phyloP scores from a whole-genome alignment of 305 asterid genomes.

The Solanum aculeatissimum region DNA sequence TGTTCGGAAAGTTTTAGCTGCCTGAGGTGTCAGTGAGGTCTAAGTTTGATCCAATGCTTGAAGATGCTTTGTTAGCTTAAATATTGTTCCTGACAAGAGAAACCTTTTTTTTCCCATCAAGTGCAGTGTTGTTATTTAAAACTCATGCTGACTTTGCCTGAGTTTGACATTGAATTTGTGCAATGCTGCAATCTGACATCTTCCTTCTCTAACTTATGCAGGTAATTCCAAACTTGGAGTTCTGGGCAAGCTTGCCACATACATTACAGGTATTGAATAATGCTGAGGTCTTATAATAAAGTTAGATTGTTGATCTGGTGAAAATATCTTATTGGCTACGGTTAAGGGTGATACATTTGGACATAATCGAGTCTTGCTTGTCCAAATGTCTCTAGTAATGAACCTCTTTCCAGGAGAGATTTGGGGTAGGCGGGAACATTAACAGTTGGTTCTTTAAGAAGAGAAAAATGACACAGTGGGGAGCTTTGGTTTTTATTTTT shows the following conservation, averaged over 20 bases:
- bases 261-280: conserved; percentile 48
- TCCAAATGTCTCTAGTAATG: not conserved
- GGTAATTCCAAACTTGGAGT: conserved; percentile 87
- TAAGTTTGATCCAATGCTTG: not conserved
- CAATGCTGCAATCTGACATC: conserved; percentile 4
- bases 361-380: not conserved
- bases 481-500: not conserved
- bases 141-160: not conserved
- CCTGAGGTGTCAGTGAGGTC: not conserved
- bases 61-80: not conserved
- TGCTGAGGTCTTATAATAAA: not conserved
- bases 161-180: not conserved
- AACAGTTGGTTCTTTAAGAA: not conserved
- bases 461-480: not conserved
- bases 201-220: conserved; percentile 21
- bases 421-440: not conserved
- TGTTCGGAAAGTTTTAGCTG: not conserved
- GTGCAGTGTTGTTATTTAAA: not conserved
- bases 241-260: conserved; percentile 89
- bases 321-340: not conserved
- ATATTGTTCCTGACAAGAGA: not conserved
- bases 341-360: not conserved
- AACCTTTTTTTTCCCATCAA: too few relatives aligned
- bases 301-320: not conserved
- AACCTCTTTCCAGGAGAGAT: not conserved